Base-by-base conservation (phyloP, 129 eudicot species). In the Escallonia herrerae region DNA sequence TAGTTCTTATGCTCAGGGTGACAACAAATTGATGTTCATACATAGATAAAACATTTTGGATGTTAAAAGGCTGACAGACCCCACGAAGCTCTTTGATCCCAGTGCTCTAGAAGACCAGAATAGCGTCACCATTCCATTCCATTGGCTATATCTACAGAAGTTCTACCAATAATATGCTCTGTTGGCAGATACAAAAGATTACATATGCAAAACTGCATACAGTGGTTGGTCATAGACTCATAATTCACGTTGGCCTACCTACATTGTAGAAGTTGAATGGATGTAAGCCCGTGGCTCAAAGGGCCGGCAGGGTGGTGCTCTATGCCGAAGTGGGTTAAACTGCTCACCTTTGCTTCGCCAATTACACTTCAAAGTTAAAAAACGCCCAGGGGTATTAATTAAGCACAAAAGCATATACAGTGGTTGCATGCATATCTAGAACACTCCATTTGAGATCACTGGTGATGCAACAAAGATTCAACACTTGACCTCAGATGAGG, bases 181-280 rank as follows among this genome's bases (percentile, higher is more conserved):
- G 76, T 77, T 82, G 82, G 84, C 83, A 83, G 87, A 3, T 77
- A 75, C 77, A 48, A 75, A 73, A 70, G 56, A 81, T 80, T 89
- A 81, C 78, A 57, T 71, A 76, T 83, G 75, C 62, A 46, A 73
- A 51, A 0, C 8, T 3, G 14, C 12, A 66, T 61, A 68, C 42
- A 71, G 48, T 55, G 54, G 72, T 11, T 66, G 46, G 72, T 49
- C 9, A n/a, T 49, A 49, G 54, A 49, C 9, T 49, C 9, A 49
- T 49, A 51, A 63, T 78, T 69, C 67, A 56, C 76, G n/a, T 60
- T 79, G 76, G 83, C 81, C 76, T 60, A 7, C 3, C 12, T 11
- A 49, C 9, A n/a, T 49, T 49, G 54, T 22, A 22, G 33, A 22
- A 22, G 33, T 22, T 22, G 33, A 22, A 22, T 22, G 33, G 33